A percentile compares a stretch with the other conserved stretches of the same genome.
These are phyloP conservation scores for Ministeria vibrans DNA, from an alignment of 78 protist genomes.

Conservation along the genomic window DNA sequence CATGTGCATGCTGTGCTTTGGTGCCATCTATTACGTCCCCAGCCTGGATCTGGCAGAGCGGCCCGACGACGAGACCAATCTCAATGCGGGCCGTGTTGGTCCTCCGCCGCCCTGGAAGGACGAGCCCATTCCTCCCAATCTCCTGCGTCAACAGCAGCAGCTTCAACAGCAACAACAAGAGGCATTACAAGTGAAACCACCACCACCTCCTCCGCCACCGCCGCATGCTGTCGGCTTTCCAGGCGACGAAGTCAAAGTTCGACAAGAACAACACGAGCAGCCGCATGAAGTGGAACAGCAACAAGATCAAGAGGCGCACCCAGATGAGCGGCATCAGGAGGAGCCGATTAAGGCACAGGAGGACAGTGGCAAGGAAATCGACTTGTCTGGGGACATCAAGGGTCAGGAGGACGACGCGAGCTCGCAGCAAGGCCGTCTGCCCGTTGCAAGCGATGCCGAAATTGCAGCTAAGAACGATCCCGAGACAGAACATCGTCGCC, in stretches of 20 bases:
- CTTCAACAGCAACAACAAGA: neutral
- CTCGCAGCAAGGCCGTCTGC: no score
- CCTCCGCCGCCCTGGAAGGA: no score
- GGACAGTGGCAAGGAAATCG: neutral
- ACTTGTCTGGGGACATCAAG: neutral
- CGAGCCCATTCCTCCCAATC: neutral
- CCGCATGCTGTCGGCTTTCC: no score
- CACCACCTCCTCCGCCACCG: no score
- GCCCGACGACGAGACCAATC: no score
- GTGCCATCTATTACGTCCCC: neutral
- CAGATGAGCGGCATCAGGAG: neutral
- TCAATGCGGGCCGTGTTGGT: no score
- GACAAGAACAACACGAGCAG: no score
- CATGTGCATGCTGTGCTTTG: neutral
- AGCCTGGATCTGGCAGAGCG: no score
- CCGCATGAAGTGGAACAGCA: neutral
- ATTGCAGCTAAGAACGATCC: no score
- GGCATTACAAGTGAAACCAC: neutral
- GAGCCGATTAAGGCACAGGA: neutral
- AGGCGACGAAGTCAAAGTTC: no score
- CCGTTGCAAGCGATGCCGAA: no score
- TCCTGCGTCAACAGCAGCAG: neutral
- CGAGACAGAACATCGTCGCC: neutral
- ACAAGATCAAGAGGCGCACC: neutral
- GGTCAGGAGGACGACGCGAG: neutral